Percentiles rank a stretch among this genome's conserved stretches.
Evolutionary conservation across 164 flowering plant species (phyloP).

Genomic region (Berberis vulgaris): DNA sequence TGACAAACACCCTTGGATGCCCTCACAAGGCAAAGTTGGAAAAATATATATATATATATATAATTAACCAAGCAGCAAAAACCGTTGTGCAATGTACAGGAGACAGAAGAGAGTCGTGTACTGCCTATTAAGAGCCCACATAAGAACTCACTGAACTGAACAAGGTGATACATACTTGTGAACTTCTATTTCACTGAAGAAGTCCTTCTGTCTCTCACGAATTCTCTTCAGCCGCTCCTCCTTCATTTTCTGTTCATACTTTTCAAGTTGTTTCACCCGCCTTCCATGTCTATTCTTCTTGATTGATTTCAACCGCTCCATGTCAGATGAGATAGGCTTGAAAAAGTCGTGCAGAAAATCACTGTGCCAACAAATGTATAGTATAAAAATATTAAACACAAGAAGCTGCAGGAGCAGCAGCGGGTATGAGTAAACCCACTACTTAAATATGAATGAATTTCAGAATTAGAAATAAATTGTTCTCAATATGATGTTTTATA

Average conservation of each 20-base stretch:
- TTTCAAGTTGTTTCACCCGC: conserved; percentile 82
- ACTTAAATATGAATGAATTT: too few species aligned
- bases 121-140: background rate
- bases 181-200: conserved; percentile 82
- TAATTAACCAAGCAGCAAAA: background rate
- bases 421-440: too few species aligned
- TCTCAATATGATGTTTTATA: too few species aligned
- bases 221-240: conserved; percentile 96
- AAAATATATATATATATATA: too few species aligned
- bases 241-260: conserved; percentile 90
- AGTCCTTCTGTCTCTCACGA: conserved; percentile 96
- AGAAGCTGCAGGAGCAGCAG: background rate
- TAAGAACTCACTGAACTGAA: conserved; percentile 2
- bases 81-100: background rate
- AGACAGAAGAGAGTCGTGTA: background rate
- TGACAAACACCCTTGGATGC: too few species aligned
- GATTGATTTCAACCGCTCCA: conserved; percentile 72
- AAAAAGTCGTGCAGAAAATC: conserved; percentile 83
- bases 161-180: conserved; percentile 59
- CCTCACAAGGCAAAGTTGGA: too few species aligned
- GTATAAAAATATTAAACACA: background rate
- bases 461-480: too few species aligned
- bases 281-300: conserved; percentile 94
- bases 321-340: conserved; percentile 62
- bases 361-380: conserved; percentile 34